Evolutionary conservation across 2,329 filamentous ascomycete species (phyloP).

Genomic region (Paraphaeosphaeria minitans): DNA sequence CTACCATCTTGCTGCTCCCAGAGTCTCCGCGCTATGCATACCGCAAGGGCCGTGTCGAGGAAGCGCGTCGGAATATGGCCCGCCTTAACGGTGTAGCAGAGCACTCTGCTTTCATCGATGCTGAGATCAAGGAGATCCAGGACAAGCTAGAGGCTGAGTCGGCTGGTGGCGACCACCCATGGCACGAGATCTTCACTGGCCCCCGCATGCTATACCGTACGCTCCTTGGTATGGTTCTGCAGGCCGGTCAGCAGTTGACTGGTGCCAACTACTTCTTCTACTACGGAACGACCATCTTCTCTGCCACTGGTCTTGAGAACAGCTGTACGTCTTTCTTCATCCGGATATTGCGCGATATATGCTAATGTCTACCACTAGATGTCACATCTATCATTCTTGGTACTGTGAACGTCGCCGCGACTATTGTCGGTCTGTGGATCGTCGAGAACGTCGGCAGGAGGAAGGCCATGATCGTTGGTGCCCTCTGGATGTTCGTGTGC

Average conservation of each 20-base stretch:
- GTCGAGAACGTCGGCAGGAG: conserved; percentile 55
- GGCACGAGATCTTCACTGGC: conserved; percentile 66
- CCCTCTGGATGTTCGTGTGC: conserved; percentile 58
- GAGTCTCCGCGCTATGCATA: conserved; percentile 65
- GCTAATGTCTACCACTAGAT: conserved; percentile 15
- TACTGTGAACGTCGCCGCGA: conserved; percentile 56
- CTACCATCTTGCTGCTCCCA: conserved; percentile 60
- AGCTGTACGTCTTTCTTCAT: conserved; percentile 29
- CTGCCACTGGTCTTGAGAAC: conserved; percentile 48
- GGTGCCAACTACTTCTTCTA: conserved; percentile 72
- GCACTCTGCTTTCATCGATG: conserved; percentile 59
- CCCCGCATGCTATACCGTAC: conserved; percentile 72
- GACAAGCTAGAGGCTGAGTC: conserved; percentile 61
- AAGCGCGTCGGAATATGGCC: conserved; percentile 58
- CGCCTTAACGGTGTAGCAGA: conserved; percentile 60
- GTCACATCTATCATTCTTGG: conserved; percentile 57
- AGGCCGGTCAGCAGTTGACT: conserved; percentile 70
- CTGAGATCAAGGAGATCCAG: conserved; percentile 62
- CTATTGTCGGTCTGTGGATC: conserved; percentile 53
- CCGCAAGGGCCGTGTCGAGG: conserved; percentile 57
- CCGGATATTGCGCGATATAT: neutral
- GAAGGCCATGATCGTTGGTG: conserved; percentile 53
- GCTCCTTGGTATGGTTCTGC: conserved; percentile 65
- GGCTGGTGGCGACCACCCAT: conserved; percentile 41
- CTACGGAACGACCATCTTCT: conserved; percentile 56